phyloP scores from a whole-genome alignment of 768 basidiomycete genomes.

The Flagelloscypha sp. region DNA sequence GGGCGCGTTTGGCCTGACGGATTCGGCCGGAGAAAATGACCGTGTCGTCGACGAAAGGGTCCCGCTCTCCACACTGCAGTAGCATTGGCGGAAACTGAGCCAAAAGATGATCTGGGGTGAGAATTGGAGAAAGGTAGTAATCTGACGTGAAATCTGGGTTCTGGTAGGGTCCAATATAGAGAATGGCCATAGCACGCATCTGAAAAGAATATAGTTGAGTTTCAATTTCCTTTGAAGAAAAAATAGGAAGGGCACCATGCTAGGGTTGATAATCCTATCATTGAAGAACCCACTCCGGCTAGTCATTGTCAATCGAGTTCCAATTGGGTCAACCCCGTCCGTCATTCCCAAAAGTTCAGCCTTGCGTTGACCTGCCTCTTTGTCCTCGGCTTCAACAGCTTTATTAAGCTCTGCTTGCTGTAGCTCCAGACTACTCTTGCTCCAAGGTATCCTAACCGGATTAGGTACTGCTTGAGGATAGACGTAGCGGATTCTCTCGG shows the following conservation, averaged over 20 bases:
- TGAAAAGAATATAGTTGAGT: slow-evolving; percentile 24
- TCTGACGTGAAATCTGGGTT: slow-evolving; percentile 93
- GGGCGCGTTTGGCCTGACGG: slow-evolving; percentile 86
- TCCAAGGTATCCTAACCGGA: neutral
- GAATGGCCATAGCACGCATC: slow-evolving; percentile 99
- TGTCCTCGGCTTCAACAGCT: slow-evolving; percentile 9
- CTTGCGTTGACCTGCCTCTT: slow-evolving; percentile 1
- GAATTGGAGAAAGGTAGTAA: slow-evolving; percentile 93
- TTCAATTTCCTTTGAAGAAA: neutral
- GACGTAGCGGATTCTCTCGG: slow-evolving; percentile 61
- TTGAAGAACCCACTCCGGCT: slow-evolving; percentile 91
- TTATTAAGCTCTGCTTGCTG: slow-evolving; percentile 10
- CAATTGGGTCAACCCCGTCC: slow-evolving; percentile 44
- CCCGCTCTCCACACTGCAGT: slow-evolving; percentile 93
- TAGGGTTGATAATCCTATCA: slow-evolving; percentile 87
- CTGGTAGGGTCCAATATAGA: slow-evolving; percentile 90
- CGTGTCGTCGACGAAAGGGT: slow-evolving; percentile 93
- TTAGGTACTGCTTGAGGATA: slow-evolving; percentile 25
- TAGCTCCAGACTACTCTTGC: neutral
- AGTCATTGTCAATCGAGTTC: slow-evolving; percentile 90
- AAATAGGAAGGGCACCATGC: slow-evolving; percentile 63
- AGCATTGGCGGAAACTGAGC: slow-evolving; percentile 91
- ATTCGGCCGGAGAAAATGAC: slow-evolving; percentile 93
- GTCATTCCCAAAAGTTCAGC: slow-evolving; percentile 22
- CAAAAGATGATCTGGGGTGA: slow-evolving; percentile 74